phyloP scores from a whole-genome alignment of 768 basidiomycete genomes.

The Termitomyces sp. region DNA sequence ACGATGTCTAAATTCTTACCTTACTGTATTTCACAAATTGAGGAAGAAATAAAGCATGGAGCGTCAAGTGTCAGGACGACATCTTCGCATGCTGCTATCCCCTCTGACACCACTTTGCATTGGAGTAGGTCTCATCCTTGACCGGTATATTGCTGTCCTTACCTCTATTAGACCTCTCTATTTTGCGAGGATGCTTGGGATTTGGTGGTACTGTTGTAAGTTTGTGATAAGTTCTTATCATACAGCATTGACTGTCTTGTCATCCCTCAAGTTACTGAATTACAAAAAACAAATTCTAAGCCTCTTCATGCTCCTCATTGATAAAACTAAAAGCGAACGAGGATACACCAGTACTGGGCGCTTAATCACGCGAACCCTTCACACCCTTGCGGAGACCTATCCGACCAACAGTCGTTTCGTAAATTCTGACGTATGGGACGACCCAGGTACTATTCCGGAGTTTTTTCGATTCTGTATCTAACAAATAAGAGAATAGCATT shows the following conservation, averaged over 20 bases:
- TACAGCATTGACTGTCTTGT: not conserved
- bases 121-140: constrained; percentile 60
- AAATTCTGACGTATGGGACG: constrained; percentile 76
- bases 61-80: constrained; percentile 85
- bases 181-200: constrained; percentile 78
- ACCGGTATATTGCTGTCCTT: not conserved
- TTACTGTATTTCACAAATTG: constrained; percentile 69
- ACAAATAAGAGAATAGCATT: constrained; percentile 40
- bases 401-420: constrained; percentile 76
- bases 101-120: constrained; percentile 86
- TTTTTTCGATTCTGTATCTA: constrained; percentile 4
- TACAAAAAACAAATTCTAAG: constrained; percentile 61
- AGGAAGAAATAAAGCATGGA: constrained; percentile 83
- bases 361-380: constrained; percentile 68
- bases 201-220: constrained; percentile 63
- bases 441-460: constrained; percentile 47
- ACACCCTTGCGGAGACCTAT: constrained; percentile 72
- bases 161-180: constrained; percentile 56
- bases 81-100: constrained; percentile 63
- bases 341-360: constrained; percentile 81
- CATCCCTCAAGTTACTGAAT: constrained; percentile 49
- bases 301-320: constrained; percentile 60
- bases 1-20: constrained; percentile 79
- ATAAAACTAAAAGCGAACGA: constrained; percentile 83
- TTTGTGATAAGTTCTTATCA: constrained; percentile 1